Percentiles rank a stretch among this genome's conserved stretches.
Evolutionary conservation across 2,329 filamentous ascomycete genomes (phyloP).

Genomic region (Fusarium pseudograminearum): DNA sequence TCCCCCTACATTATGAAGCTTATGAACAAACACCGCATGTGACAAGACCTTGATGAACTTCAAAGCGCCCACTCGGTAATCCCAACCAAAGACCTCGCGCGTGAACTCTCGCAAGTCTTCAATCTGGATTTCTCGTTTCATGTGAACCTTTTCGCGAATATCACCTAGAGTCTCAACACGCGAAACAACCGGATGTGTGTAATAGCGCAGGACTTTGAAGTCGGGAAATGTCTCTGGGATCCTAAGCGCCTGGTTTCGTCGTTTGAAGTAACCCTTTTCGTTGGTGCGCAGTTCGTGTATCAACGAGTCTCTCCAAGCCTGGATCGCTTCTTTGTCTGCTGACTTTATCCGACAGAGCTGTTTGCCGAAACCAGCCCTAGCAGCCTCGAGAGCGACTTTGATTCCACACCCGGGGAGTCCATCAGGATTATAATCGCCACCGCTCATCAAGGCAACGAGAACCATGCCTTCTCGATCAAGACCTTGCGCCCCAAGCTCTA

Average conservation of each 20-base stretch:
- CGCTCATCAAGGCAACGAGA: conserved; percentile 92
- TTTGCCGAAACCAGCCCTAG: conserved; percentile 85
- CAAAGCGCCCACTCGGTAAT: conserved; percentile 78
- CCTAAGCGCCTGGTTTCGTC: conserved; percentile 76
- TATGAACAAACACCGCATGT: conserved; percentile 77
- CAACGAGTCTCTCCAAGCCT: conserved; percentile 78
- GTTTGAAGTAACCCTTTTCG: conserved; percentile 82
- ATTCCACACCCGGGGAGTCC: conserved; percentile 89
- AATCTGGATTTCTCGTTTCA: conserved; percentile 46
- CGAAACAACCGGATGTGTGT: conserved; percentile 89
- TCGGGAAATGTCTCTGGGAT: conserved; percentile 88
- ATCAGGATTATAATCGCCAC: conserved; percentile 91
- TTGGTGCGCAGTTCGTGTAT: conserved; percentile 85
- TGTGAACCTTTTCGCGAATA: conserved; percentile 45
- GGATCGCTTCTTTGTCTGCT: conserved; percentile 69
- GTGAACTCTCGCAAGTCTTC: conserved; percentile 78
- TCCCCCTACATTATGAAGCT: conserved; percentile 53
- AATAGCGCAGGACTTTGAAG: conserved; percentile 82
- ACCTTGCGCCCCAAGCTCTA: conserved; percentile 63
- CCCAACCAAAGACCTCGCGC: conserved; percentile 88
- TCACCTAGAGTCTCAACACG: conserved; percentile 59
- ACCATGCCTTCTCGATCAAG: conserved; percentile 92
- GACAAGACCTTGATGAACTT: conserved; percentile 87
- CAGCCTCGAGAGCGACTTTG: conserved; percentile 90
- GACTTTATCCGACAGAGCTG: conserved; percentile 75